Evolutionary conservation across 768 basidiomycete genomes (phyloP), one percentile per base, ranked within the genome.

Genomic region (Termitomyces eurrhizus): DNA sequence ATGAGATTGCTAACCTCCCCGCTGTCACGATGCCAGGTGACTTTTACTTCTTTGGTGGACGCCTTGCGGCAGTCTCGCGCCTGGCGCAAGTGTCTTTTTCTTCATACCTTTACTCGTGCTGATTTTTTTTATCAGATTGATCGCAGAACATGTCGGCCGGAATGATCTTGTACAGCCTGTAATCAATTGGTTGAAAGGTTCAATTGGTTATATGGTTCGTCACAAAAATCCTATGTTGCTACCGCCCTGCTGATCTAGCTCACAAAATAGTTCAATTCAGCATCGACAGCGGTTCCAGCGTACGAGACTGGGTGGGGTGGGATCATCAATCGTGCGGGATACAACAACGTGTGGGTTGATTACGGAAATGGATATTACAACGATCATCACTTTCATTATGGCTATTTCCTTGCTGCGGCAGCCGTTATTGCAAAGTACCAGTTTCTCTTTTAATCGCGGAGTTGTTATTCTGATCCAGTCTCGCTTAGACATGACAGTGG

Each of bases 1-100:
- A 79, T 63, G 83, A 83, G 62, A 77, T 81, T 39, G 70, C 75
- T 24, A 78, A 84, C 63, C 77, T 86, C 49, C 66, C 81, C 16
- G 67, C 75, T 11, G 73, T 75, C n/a, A 77, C 79, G 9, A 79
- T 78, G 32, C 76, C 81, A 26, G 68, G 67, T 4, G 74, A 75
- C 52, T 75, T 74, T 56, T 75, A 75, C 54, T 71, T 63, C 57
- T 75, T 71, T 65, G 73, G 74, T 26, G 70, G 72, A 41, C 62
- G 57, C 6, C 66, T 71, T 51, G 73, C 67, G 32, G 66, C 66
- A 7, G 67, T 68, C 13, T 67, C 71, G 16, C 66, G 73, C 29
- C 57, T 75, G 16, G 74, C 72, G 73, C 72, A 60, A 59, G 72
- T 59, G 24, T 35, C 29, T 35, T n/a, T 54, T 50, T 12, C 32